phyloP scores from a whole-genome alignment of 2,329 filamentous ascomycete species.

The Rutstroemia sp. region DNA sequence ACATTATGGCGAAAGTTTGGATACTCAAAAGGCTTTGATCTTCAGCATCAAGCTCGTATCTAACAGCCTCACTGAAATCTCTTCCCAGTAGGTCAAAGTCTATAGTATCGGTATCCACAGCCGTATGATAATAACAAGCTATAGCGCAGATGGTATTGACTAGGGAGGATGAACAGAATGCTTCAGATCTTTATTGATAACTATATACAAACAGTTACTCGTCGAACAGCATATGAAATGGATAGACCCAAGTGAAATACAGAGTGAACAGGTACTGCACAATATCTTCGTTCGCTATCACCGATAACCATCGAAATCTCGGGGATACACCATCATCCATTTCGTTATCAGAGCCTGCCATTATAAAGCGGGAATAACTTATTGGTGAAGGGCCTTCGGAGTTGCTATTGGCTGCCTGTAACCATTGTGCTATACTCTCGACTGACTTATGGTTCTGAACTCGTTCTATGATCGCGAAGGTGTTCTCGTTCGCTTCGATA shows the following conservation, averaged over 20 bases:
- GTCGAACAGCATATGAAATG: conserved; percentile 29
- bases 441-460: conserved; percentile 27
- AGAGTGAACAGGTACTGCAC: conserved; percentile 29
- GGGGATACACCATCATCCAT: conserved; percentile 20
- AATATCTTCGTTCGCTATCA: conserved; percentile 22
- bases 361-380: conserved; percentile 17
- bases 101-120: too few relatives aligned
- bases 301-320: conserved; percentile 28
- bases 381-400: conserved; percentile 15
- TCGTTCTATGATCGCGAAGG: too few relatives aligned
- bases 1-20: conserved; percentile 28
- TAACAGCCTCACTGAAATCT: too few relatives aligned
- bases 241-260: conserved; percentile 31
- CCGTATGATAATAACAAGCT: too few relatives aligned
- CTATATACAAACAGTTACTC: conserved; percentile 26
- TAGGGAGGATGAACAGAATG: too few relatives aligned
- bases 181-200: too few relatives aligned
- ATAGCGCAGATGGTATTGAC: too few relatives aligned
- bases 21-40: conserved; percentile 25
- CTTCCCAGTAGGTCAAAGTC: too few relatives aligned
- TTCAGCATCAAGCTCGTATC: too few relatives aligned
- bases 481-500: too few relatives aligned
- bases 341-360: too few relatives aligned
- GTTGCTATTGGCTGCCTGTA: conserved; percentile 21
- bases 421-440: conserved; percentile 25